A percentile compares a stretch with the other conserved stretches of the same genome.
These are phyloP conservation scores for Garcia nutans DNA, from an alignment of 345 rosid genomes.

Conservation along the genomic window DNA sequence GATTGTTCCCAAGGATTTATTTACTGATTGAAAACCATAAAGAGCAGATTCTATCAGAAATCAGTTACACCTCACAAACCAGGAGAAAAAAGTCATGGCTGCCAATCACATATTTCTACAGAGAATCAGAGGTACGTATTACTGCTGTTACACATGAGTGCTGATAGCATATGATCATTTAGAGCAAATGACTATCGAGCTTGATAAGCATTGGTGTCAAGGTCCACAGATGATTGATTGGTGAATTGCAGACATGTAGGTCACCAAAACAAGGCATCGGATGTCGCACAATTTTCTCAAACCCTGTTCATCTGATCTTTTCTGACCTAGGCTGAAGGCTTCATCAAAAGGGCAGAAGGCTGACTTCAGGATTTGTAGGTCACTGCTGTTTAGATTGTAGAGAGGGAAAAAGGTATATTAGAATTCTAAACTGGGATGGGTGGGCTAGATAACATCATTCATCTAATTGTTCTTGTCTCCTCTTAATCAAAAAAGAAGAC, in stretches of 20 bases:
- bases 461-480: constrained; percentile 11
- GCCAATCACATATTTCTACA: constrained; percentile 25
- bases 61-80: constrained; percentile 14
- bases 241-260: constrained; percentile 31
- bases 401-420: constrained; percentile 39
- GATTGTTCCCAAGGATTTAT: too few relatives aligned
- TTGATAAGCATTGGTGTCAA: constrained; percentile 19
- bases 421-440: constrained; percentile 35
- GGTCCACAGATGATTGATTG: constrained; percentile 31
- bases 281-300: constrained; percentile 30
- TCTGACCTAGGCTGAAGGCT: constrained; percentile 37
- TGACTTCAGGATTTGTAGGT: constrained; percentile 35
- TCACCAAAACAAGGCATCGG: constrained; percentile 30
- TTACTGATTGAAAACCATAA: too few relatives aligned
- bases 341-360: constrained; percentile 35
- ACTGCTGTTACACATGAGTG: constrained; percentile 16
- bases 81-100: constrained; percentile 18
- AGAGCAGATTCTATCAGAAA: constrained; percentile 17
- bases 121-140: constrained; percentile 1
- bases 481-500: constrained; percentile 6
- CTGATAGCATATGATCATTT: constrained; percentile 15
- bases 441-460: constrained; percentile 29
- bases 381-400: constrained; percentile 37
- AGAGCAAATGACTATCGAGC: constrained; percentile 2
- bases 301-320: constrained; percentile 32